Evolutionary conservation across 129 eudicot genomes (phyloP).

Genomic region (Flaveria bidentis): DNA sequence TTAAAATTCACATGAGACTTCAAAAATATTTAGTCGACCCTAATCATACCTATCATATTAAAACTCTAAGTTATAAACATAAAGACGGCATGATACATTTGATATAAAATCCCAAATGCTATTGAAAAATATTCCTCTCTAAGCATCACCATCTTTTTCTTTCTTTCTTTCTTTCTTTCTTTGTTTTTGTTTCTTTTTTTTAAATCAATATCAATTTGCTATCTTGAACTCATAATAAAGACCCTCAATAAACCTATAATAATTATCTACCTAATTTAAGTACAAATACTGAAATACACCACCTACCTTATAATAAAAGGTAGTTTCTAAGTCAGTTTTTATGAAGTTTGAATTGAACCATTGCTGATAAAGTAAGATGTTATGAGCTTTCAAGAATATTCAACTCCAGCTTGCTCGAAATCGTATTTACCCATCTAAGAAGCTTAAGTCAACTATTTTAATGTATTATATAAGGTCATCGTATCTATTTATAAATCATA

Average conservation of each 20-base stretch:
- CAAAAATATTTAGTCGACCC: no score
- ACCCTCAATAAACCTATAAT: conserved; percentile 10
- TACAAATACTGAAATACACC: conserved; percentile 30
- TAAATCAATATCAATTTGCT: neutral
- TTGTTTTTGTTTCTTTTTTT: neutral
- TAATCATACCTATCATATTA: neutral
- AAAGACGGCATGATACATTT: neutral
- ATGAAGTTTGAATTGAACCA: no score
- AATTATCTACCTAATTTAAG: conserved; percentile 31
- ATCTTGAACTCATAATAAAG: neutral
- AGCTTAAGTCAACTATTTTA: neutral
- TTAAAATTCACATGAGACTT: no score
- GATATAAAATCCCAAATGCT: neutral
- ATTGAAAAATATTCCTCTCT: conserved; percentile 3
- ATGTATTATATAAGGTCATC: neutral
- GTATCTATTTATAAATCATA: neutral
- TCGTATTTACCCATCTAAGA: no score
- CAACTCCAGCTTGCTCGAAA: neutral
- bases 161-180: neutral
- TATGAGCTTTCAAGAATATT: neutral
- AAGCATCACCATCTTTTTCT: neutral
- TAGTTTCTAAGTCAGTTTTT: conserved; percentile 20
- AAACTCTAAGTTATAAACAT: no score
- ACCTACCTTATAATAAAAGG: conserved; percentile 18
- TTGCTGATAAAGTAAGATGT: neutral